A percentile compares a stretch with the other conserved stretches of the same genome.
These are phyloP conservation scores for Actinomucor elegans DNA, from an alignment of 371 early-diverging fungal genomes.

Conservation along the genomic window DNA sequence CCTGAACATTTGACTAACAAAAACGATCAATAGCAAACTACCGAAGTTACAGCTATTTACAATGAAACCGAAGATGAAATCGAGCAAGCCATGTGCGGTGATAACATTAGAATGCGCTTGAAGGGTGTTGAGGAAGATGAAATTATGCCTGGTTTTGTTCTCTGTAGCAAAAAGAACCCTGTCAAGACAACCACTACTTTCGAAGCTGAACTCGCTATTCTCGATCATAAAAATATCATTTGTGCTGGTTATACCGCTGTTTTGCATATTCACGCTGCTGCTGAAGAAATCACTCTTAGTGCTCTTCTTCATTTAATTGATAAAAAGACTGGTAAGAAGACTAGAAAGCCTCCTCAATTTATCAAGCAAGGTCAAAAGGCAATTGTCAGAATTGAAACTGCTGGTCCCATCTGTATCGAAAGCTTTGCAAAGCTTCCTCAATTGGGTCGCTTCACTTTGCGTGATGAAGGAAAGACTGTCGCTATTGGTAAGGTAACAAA, in stretches of 20 bases:
- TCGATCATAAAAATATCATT: slow-evolving; percentile 94
- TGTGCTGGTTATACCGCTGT: slow-evolving; percentile 93
- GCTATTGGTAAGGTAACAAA: slow-evolving; percentile 94
- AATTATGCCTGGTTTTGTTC: slow-evolving; percentile 82
- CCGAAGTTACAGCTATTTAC: slow-evolving; percentile 82
- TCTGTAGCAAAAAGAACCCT: slow-evolving; percentile 79
- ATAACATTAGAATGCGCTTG: slow-evolving; percentile 89
- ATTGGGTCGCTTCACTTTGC: slow-evolving; percentile 94
- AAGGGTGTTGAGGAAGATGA: slow-evolving; percentile 95
- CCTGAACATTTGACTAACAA: no score
- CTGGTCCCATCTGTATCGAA: slow-evolving; percentile 84
- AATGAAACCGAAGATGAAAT: slow-evolving; percentile 84
- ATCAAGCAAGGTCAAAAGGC: slow-evolving; percentile 87
- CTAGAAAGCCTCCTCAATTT: slow-evolving; percentile 88
- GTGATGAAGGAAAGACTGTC: slow-evolving; percentile 95
- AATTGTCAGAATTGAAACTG: slow-evolving; percentile 82
- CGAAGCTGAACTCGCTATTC: slow-evolving; percentile 86
- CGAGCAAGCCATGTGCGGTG: slow-evolving; percentile 81
- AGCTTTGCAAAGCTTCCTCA: slow-evolving; percentile 87
- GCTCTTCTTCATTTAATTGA: slow-evolving; percentile 89
- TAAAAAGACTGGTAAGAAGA: slow-evolving; percentile 82
- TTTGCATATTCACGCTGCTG: slow-evolving; percentile 86
- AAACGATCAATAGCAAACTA: slow-evolving; percentile 24
- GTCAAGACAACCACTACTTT: slow-evolving; percentile 77
- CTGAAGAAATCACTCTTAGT: slow-evolving; percentile 84